These are phyloP conservation scores for Boletus reticuloceps DNA, from an alignment of 768 basidiomycete species.

Conservation along the genomic window DNA sequence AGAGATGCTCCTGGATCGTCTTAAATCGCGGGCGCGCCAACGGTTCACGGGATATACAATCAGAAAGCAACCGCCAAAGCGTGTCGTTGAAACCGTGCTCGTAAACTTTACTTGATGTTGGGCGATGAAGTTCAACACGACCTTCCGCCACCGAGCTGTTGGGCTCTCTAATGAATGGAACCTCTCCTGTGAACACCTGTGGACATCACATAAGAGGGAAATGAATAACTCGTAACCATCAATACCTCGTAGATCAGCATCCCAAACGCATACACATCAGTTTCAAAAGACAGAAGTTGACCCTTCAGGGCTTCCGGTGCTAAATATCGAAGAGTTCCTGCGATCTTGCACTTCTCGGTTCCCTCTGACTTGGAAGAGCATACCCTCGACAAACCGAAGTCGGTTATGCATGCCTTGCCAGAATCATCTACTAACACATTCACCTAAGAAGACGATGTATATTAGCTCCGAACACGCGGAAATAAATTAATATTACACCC, in stretches of 20 bases:
- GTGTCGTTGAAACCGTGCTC: conserved; percentile 4
- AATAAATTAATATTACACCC: conserved; percentile 13
- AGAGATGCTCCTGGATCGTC: not conserved
- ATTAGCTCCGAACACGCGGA: not conserved
- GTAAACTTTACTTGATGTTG: not conserved
- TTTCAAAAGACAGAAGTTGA: conserved; percentile 13
- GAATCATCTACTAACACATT: conserved; percentile 34
- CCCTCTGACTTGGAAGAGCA: conserved; percentile 13
- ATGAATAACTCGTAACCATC: not conserved
- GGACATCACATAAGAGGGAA: not conserved
- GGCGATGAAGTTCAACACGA: not conserved
- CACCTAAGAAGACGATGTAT: conserved; percentile 12
- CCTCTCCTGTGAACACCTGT: conserved; percentile 7
- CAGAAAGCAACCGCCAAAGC: conserved; percentile 3
- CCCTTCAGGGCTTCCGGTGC: conserved; percentile 25
- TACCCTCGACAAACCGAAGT: conserved; percentile 34
- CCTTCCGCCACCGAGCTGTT: not conserved
- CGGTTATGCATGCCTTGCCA: conserved; percentile 29
- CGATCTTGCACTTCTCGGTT: conserved; percentile 16
- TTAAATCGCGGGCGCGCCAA: conserved; percentile 3
- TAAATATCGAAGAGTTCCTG: conserved; percentile 32
- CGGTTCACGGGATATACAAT: not conserved
- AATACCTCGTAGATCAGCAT: conserved; percentile 31
- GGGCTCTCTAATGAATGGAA: conserved; percentile 5
- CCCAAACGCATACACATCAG: conserved; percentile 32